Evolutionary conservation across 2,329 filamentous ascomycete species (phyloP).

Genomic region (Orbilia quercus): DNA sequence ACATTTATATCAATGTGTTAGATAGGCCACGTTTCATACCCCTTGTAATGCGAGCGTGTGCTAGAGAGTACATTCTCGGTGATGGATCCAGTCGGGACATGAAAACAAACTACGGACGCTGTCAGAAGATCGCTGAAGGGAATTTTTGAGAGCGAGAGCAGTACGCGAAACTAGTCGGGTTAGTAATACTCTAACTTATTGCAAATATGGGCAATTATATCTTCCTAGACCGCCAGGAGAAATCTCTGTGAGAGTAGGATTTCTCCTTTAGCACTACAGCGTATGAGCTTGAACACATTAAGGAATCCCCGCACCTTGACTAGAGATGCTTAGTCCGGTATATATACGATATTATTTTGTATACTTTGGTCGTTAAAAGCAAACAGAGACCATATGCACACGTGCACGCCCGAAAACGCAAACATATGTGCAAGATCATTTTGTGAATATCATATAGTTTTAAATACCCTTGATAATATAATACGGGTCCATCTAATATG

Average conservation of each 20-base stretch:
- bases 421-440: too few species aligned
- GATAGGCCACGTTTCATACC: slow-evolving; percentile 5
- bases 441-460: too few species aligned
- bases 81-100: too few species aligned
- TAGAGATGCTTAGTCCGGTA: slow-evolving; percentile 10
- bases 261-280: neutral
- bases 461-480: slow-evolving; percentile 5
- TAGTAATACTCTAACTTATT: slow-evolving; percentile 9
- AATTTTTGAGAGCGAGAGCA: neutral
- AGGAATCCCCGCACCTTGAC: slow-evolving; percentile 17
- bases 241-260: neutral
- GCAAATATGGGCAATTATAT: neutral
- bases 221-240: neutral
- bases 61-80: too few species aligned
- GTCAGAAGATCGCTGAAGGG: neutral
- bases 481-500: too few species aligned
- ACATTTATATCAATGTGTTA: slow-evolving; percentile 17
- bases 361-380: too few species aligned
- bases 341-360: too few species aligned
- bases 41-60: slow-evolving; percentile 1
- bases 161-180: too few species aligned
- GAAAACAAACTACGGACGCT: neutral
- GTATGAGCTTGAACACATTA: slow-evolving; percentile 25
- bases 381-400: too few species aligned
- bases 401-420: too few species aligned